Base-by-base conservation (phyloP, 2,329 filamentous ascomycete genomes). In the Curvularia spicifera region DNA sequence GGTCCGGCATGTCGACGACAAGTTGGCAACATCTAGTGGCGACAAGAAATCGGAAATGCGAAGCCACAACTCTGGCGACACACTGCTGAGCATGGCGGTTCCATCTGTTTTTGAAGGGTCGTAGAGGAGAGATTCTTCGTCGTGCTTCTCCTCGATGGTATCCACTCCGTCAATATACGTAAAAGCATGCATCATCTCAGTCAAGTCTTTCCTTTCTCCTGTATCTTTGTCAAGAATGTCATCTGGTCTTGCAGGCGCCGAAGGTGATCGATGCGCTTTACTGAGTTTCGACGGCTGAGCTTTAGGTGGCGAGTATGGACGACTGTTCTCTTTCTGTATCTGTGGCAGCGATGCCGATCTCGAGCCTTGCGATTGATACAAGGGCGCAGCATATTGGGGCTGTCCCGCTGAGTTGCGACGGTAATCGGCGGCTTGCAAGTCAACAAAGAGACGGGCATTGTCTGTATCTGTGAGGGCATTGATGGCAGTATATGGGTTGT, bases 131-230 rank as follows among this genome's bases (percentile, higher is more conserved):
- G 64, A 56, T 24, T 45, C 53, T 3, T 56, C 48, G 47, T 62
- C 55, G 3, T 28, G 31, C 22, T 63, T 56, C 55, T 73, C 70
- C 10, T 70, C 68, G 9, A 64, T 51, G 2, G 59, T 57, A 28
- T 73, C 71, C 2, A 63, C 52, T 6, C 56, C 63, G 22, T 73
- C 71, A 22, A 63, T 61, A 26, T 69, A 73, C 0, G 65, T 69
- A 43, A 73, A 73, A 13, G 71, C 71, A 48, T 73, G 71, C 68
- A 73, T 71, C 71, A 73, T 73, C 15, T 73, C 71, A 15, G 71
- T 73, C 15, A 73, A 39, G 18, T 73, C 71, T 47, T 71, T 71
- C 28, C 70, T 62, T 57, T 73, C 71, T 44, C 71, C 71, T 3
- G 71, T 73, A 31, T 73, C 68, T 49, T 72, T 71, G 24, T 73